Evolutionary conservation across 164 flowering plant genomes (phyloP), one percentile per base, ranked within the genome.

Genomic region (Vitis cinerea): DNA sequence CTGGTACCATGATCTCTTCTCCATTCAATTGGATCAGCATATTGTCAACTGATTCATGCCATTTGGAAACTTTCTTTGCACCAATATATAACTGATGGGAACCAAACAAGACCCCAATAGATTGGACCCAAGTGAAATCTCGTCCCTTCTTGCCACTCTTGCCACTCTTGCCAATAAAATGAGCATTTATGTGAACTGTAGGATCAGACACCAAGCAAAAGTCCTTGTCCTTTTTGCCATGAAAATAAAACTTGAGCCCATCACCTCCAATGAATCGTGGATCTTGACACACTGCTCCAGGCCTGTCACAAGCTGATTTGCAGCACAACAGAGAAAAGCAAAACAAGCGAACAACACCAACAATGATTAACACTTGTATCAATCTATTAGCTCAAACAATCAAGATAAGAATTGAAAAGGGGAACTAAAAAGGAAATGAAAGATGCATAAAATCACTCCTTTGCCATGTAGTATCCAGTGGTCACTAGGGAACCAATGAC

Each of bases 171-270:
- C 72, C 69, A 12, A 67, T 76, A 74, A 67, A 67, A 56, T 52
- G 79, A 17, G 75, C 75, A 23, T 63, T 76, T 48, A 67, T 55
- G 59, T 67, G 78, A 44, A 71, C 8, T 19, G 53, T 37, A n/a
- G 65, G 11, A 23, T 76, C 75, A 8, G 79, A 71, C 2, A 75
- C 61, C 17, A 71, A 49, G 74, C 72, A 57, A 54, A 71, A 75
- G n/a, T 75, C 68, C 29, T 62, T 27, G 59, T 71, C 61, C 61
- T 71, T 75, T 65, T 71, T 71, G 37, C 78, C 78, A 52, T 75
- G 75, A 30, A 75, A 71, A 65, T 75, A 71, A 54, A 75, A 66
- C 64, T 58, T 61, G 53, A 70, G 47, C 17, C 74, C 75, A 52
- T 71, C 78, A 0, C 74, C 74, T 4, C 79, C 72, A 1, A 75